Conservation (phyloP, 225 moss, liverwort and hornwort genomes). For the Rhytidiadelphus loreus region DNA sequence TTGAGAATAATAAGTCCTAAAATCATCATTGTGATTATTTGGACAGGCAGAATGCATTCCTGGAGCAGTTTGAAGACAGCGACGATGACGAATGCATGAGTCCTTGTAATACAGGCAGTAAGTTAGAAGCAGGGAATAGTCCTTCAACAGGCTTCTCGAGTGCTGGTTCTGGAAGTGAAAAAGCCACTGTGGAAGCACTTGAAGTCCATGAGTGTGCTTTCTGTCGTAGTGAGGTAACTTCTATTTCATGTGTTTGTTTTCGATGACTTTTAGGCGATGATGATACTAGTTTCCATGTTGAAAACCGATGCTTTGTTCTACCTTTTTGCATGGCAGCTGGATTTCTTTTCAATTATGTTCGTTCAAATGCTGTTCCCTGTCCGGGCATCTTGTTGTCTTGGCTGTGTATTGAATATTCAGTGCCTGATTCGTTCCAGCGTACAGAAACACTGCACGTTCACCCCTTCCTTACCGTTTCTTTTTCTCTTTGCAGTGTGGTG, state of each 20-base stretch:
- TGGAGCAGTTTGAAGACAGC: constrained; percentile 46
- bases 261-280: neutral
- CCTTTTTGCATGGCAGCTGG: neutral
- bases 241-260: neutral
- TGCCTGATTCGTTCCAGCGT: neutral
- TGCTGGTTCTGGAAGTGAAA: constrained; percentile 6
- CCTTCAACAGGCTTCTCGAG: constrained; percentile 8
- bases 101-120: neutral
- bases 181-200: constrained; percentile 2
- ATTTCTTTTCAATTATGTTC: neutral
- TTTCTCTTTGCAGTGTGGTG: constrained; percentile 59
- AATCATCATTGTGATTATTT: neutral
- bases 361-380: neutral
- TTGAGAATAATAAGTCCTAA: neutral
- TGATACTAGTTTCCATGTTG: neutral
- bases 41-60: constrained; percentile 79
- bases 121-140: constrained; percentile 9
- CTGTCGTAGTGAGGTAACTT: constrained; percentile 71
- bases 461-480: neutral
- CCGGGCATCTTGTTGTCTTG: neutral
- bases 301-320: neutral
- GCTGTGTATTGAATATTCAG: neutral
- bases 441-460: neutral
- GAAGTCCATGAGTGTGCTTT: constrained; percentile 83
- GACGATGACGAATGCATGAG: constrained; percentile 30